phyloP scores from a whole-genome alignment of 78 protist genomes.

The Creolimax fragrantissima region DNA sequence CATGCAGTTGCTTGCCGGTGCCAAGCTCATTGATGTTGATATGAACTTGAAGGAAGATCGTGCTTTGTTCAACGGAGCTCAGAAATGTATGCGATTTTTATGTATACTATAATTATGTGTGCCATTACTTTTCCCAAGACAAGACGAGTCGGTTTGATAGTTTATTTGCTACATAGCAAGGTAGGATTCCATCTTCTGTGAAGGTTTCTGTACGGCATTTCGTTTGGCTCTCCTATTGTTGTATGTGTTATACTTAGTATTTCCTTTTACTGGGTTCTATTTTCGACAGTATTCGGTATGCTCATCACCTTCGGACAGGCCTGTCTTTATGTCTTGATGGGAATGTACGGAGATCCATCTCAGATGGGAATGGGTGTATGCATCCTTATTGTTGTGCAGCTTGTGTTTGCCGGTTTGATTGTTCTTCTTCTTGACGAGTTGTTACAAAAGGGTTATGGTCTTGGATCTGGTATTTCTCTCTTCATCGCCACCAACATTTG shows the following conservation, averaged over 20 bases:
- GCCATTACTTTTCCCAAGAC: too few relatives aligned
- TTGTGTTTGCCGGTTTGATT: slow-evolving; percentile 91
- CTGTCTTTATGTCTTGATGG: slow-evolving; percentile 88
- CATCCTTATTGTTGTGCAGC: slow-evolving; percentile 91
- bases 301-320: slow-evolving; percentile 92
- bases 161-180: background rate
- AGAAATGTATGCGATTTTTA: slow-evolving; percentile 74
- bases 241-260: too few relatives aligned
- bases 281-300: slow-evolving; percentile 78
- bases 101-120: background rate
- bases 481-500: slow-evolving; percentile 99
- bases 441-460: slow-evolving; percentile 98
- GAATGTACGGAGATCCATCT: slow-evolving; percentile 94
- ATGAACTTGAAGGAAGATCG: slow-evolving; percentile 78
- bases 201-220: too few relatives aligned
- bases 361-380: slow-evolving; percentile 82
- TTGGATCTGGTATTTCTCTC: slow-evolving; percentile 98
- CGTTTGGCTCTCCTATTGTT: too few relatives aligned
- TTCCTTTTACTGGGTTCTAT: too few relatives aligned
- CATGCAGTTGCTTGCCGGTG: slow-evolving; percentile 95
- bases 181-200: too few relatives aligned
- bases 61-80: slow-evolving; percentile 86
- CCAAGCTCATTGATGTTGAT: slow-evolving; percentile 93
- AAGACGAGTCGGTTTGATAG: background rate
- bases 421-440: slow-evolving; percentile 95